Conservation (phyloP, 768 basidiomycete genomes). For the Coprinopsis strossmayeri region DNA sequence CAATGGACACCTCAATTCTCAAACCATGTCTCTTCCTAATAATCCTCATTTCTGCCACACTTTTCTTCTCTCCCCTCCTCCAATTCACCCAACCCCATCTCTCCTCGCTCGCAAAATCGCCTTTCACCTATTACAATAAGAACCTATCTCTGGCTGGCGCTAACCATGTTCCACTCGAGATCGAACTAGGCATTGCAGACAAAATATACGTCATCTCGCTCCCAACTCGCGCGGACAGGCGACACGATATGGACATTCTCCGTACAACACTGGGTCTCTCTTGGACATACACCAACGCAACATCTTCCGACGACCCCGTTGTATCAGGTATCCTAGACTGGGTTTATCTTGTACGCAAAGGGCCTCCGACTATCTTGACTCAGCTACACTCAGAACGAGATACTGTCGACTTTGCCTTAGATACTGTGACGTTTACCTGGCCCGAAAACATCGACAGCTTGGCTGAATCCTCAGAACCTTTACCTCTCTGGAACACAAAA, state of each 20-base stretch:
- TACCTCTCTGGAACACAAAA: constrained; percentile 3
- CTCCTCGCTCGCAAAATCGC: too few species aligned
- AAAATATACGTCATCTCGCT: constrained; percentile 57
- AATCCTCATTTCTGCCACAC: too few species aligned
- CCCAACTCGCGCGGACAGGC: constrained; percentile 47
- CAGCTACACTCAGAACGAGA: neutral
- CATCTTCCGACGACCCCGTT: constrained; percentile 29
- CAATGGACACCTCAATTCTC: too few species aligned
- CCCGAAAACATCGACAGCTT: constrained; percentile 29
- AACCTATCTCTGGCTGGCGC: neutral
- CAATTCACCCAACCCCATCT: too few species aligned
- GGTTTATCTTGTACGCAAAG: constrained; percentile 30
- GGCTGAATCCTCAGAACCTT: constrained; percentile 13
- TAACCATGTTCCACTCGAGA: neutral
- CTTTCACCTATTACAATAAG: too few species aligned
- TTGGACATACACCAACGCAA: constrained; percentile 52
- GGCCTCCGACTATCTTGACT: constrained; percentile 8
- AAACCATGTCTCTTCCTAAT: too few species aligned
- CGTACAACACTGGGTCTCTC: constrained; percentile 36
- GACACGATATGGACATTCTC: constrained; percentile 50
- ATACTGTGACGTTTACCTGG: constrained; percentile 23
- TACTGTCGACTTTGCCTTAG: neutral
- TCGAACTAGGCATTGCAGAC: constrained; percentile 31
- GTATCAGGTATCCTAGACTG: constrained; percentile 36
- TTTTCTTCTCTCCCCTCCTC: too few species aligned